Base-by-base conservation (phyloP, 441 rosid species). In the Rhodomyrtus psidioides region DNA sequence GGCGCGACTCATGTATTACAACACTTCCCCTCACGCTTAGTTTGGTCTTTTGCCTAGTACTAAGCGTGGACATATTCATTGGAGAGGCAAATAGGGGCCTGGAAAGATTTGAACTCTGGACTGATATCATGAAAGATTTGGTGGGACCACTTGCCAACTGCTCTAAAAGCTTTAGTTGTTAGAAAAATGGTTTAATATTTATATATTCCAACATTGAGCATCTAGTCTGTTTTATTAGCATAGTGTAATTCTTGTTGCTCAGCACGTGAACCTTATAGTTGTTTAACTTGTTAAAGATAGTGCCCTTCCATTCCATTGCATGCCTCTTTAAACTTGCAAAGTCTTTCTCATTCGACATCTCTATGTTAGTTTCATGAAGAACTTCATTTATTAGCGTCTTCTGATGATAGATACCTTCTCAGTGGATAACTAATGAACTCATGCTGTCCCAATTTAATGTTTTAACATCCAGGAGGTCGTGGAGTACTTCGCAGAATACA, bases 401-500 rank as follows among this genome's bases (percentile, higher is more conserved):
- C n/a, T n/a, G n/a, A n/a, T n/a, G n/a, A n/a, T 70, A 39, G 12
- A 39, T 21, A 39, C 14, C 75, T 6, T 70, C 49, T 21, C n/a
- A 21, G n/a, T 39, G 2, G 51, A 39, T 70, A 70, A 70, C 34
- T 34, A 19, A 19, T 34, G 76, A 10, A 10, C 9, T 70, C n/a
- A 70, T 70, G 79, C 79, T 39, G 24, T 70, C 79, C 79, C 79
- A 70, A 70, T 39, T 21, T 39, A 70, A 70, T 70, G 51, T 23
- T 70, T 23, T 70, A 39, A 12, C 79, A 70, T 70, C 2, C 84
- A 88, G 86, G 87, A 83, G 62, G 70, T 88, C 17, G 55, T 70
- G 42, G 87, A 88, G 56, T 88, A 85, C 70, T 88, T 85, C 34
- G 84, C 83, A 14, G 62, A 86, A 57, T 76, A 85, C 81, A 86